Conservation (phyloP, 106 monocot genomes). For the Gastrodia elata region DNA sequence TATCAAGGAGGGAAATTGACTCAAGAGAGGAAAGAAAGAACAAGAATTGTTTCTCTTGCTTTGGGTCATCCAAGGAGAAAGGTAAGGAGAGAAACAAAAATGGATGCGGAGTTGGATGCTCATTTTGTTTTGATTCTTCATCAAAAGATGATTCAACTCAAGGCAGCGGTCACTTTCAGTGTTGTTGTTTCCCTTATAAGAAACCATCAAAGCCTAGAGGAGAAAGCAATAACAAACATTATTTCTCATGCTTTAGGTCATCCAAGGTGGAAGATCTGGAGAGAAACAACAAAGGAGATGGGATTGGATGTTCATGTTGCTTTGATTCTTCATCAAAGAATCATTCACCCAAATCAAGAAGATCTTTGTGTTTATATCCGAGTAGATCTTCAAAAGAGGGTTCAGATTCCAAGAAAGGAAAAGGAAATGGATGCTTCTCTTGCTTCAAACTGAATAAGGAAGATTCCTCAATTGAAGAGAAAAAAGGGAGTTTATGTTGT, state of each 20-base stretch:
- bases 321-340: neutral
- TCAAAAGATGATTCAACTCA: neutral
- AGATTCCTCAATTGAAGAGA: too few relatives aligned
- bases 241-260: slow-evolving; percentile 2
- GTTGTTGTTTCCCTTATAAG: slow-evolving; percentile 1
- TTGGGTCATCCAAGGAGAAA: neutral
- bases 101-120: neutral
- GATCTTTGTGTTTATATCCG: neutral
- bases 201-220: neutral
- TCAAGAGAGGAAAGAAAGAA: neutral
- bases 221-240: neutral
- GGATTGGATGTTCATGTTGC: neutral
- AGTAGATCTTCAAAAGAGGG: slow-evolving; percentile 1
- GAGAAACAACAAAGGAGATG: neutral
- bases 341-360: too few relatives aligned
- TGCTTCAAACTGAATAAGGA: neutral
- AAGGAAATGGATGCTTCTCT: neutral
- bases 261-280: neutral
- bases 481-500: too few relatives aligned
- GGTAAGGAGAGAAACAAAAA: neutral
- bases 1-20: neutral
- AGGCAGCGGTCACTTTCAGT: neutral
- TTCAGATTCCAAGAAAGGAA: neutral
- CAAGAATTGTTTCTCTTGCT: slow-evolving; percentile 7
- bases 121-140: neutral